Percentiles rank a stretch among this genome's conserved stretches.
phyloP scores from a whole-genome alignment of 768 basidiomycete genomes.

The Pilatotrama ljubarskyi region DNA sequence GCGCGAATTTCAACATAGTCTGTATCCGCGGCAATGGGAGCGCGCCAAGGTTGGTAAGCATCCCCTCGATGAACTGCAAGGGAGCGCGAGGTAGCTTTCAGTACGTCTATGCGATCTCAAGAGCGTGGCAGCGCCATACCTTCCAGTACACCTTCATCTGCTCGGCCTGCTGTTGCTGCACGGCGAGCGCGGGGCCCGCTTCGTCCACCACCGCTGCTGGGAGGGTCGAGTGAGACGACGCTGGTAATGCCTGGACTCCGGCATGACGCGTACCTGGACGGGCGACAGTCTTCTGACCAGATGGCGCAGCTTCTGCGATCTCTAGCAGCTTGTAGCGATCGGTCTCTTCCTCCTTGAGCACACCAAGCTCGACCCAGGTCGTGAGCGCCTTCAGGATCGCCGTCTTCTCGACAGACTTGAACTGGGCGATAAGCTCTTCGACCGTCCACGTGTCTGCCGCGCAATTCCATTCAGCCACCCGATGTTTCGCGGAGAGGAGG shows the following conservation, averaged over 20 bases:
- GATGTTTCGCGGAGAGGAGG: not conserved
- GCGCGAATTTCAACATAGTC: constrained; percentile 81
- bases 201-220: constrained; percentile 41
- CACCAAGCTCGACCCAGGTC: constrained; percentile 83
- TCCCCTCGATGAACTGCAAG: constrained; percentile 80
- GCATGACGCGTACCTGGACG: not conserved
- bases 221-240: not conserved
- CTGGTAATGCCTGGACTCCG: not conserved
- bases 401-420: constrained; percentile 65
- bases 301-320: constrained; percentile 48
- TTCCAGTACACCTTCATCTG: constrained; percentile 91
- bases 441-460: constrained; percentile 67
- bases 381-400: constrained; percentile 71
- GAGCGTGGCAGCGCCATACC: constrained; percentile 40
- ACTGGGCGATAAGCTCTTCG: constrained; percentile 61
- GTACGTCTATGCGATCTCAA: not conserved
- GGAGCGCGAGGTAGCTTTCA: not conserved
- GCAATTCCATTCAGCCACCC: not conserved
- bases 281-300: constrained; percentile 25
- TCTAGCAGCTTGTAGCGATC: constrained; percentile 68
- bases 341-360: constrained; percentile 68
- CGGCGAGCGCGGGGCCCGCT: constrained; percentile 48
- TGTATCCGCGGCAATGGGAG: constrained; percentile 84
- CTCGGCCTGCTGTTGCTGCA: constrained; percentile 77
- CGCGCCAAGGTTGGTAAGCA: constrained; percentile 84